phyloP scores from a whole-genome alignment of 2,329 filamentous ascomycete genomes.

The Pseudogymnoascus sp. region DNA sequence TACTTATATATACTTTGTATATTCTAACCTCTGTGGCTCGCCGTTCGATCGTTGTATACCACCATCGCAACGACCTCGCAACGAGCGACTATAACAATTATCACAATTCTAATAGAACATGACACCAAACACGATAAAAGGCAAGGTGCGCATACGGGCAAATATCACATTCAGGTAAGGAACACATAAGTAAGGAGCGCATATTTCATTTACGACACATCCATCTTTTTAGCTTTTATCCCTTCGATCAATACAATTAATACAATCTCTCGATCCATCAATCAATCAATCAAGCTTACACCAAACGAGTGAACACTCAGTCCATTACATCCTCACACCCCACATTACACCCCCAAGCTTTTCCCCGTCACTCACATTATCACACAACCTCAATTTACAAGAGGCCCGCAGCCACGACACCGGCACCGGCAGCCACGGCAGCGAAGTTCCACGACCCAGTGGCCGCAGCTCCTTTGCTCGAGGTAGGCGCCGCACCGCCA shows the following conservation, averaged over 20 bases:
- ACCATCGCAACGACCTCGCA: too few relatives aligned
- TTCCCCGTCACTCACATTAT: background rate
- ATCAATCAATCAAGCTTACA: background rate
- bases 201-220: background rate
- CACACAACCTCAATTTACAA: background rate
- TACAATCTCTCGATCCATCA: background rate
- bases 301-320: background rate
- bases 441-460: background rate
- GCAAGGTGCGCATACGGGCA: background rate
- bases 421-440: background rate
- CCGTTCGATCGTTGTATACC: too few relatives aligned
- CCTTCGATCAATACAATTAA: background rate
- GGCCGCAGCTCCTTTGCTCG: background rate
- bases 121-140: background rate
- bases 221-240: background rate
- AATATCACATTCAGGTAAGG: background rate
- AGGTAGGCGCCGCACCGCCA: background rate
- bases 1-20: too few relatives aligned
- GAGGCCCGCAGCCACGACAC: background rate
- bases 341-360: background rate
- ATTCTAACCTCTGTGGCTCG: too few relatives aligned
- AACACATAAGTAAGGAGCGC: background rate
- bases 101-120: background rate
- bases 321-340: background rate
- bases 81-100: too few relatives aligned